Base-by-base conservation (phyloP, 192 early-diverging fungal species). In the Geosiphon pyriformis region DNA sequence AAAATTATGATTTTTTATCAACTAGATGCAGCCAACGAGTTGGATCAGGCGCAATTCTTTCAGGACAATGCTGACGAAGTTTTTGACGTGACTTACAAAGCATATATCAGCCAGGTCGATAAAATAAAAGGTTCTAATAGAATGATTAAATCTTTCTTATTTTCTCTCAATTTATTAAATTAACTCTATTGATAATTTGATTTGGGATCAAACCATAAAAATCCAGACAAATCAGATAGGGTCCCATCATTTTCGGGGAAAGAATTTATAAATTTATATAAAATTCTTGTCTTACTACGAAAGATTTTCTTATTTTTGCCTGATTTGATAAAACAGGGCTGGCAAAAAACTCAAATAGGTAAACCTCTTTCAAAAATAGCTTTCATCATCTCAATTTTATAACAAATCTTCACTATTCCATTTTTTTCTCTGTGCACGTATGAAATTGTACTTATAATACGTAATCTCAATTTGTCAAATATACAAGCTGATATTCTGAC, bases 1-100 rank as follows among this genome's bases (percentile, higher is more conserved):
- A 27, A 0, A 20, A 58, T 53, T 59, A 51, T 32, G 37, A 31
- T 54, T 15, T 2, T 23, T n/a, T 15, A 35, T 34, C 17, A 54
- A 35, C 57, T 66, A 89, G 87, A 90, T 73, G 79, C 74, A 30
- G 72, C 85, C 11, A 87, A 78, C 37, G 84, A 84, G 35, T 82
- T 82, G 63, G 89, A 92, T 49, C 86, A 92, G 68, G 76, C 78
- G 32, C 85, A 81, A 70, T 90, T 92, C 74, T 90, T 90, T 69
- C 83, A 87, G 69, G 87, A 90, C 12, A 77, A 94, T 78, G 85
- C 83, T 32, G 80, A 82, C 23, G 79, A 83, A 33, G 80, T 92
- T 2, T 91, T 88, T 65, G 65, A 67, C 4, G 90, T 94, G 37
- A 78, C 87, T 31, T 73, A 70, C 56, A 91, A 94, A 34, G 76